These are phyloP conservation scores for Yamadazyma diospyri DNA, from an alignment of 1,139 yeast genomes.

Conservation along the genomic window DNA sequence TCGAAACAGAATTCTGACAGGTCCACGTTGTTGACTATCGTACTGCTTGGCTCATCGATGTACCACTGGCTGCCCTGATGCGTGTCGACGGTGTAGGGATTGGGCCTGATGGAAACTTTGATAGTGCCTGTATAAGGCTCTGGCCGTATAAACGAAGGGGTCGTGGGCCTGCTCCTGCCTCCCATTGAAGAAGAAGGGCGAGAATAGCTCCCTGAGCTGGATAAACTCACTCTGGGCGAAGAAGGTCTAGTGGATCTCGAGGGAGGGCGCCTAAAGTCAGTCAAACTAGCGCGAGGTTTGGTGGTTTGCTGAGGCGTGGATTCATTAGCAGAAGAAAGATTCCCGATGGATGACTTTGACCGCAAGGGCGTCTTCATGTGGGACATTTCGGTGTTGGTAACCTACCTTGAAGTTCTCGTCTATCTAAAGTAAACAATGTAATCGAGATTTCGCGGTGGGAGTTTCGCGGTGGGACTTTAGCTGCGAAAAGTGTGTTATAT, in stretches of 20 bases:
- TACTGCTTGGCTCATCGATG: constrained; percentile 31
- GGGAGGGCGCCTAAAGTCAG: constrained; percentile 25
- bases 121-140: constrained; percentile 52
- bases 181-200: constrained; percentile 42
- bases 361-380: constrained; percentile 19
- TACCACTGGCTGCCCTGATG: constrained; percentile 39
- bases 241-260: constrained; percentile 20
- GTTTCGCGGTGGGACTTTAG: no score
- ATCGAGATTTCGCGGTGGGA: not conserved
- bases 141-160: constrained; percentile 29
- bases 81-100: constrained; percentile 36
- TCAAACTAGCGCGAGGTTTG: constrained; percentile 17
- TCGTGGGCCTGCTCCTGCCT: constrained; percentile 31
- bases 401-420: not conserved
- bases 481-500: no score
- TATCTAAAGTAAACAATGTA: constrained; percentile 5
- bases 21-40: constrained; percentile 49
- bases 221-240: constrained; percentile 18
- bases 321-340: constrained; percentile 2
- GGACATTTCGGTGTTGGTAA: constrained; percentile 3
- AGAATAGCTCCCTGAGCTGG: constrained; percentile 2
- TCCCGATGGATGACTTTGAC: constrained; percentile 20
- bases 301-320: constrained; percentile 16
- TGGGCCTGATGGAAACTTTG: constrained; percentile 52
- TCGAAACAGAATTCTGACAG: constrained; percentile 65